Evolutionary conservation across 495 filamentous ascomycete genomes (phyloP), one percentile per base, ranked within the genome.

Genomic region (Chaetomium tenue): DNA sequence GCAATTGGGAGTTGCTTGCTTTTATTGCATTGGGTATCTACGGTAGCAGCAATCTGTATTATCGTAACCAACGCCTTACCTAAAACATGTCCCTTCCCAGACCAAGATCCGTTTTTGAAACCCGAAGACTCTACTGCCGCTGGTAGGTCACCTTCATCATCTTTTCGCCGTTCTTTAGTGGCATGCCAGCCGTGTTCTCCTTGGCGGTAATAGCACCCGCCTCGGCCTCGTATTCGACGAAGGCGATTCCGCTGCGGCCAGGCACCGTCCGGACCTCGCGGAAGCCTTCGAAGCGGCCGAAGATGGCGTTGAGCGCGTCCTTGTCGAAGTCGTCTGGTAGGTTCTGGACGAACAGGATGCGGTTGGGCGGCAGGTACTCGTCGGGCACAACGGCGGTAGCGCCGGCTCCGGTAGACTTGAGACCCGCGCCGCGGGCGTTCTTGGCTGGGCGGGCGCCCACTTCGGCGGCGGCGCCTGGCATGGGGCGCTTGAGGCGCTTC

Each of bases 321-420:
- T 89, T 85, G 76, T 88, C 89, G 69, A 89, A 90, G 62, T 91
- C 89, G 67, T 95, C 91, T 18, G 95, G 93, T 53, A 99, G 72
- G 69, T 97, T 92, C 76, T 93, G 92, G 58, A 98, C 80, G 82
- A 98, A 96, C n/a, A 99, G 83, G 65, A 91, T 94, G 78, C 95
- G 96, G 83, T 98, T 99, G 52, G 95, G 93, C 3, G 92, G 94
- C 0, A 98, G 85, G 73, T 95, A 98, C 77, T 99, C 94, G 83
- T 97, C 95, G 2, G 94, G 94, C 18, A 98, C 86, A 54, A 95
- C 89, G 22, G 88, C 83, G 26, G 88, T 83, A 0, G 86, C 79
- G n/a, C 85, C 81, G 20, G 86, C 82, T 63, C 85, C 83, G 8
- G 89, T 88, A 9, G 91, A 85, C 75, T 94, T 95, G 83, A 94